phyloP scores from a whole-genome alignment of 2,329 filamentous ascomycete genomes.

The Boeremia lycopersici region DNA sequence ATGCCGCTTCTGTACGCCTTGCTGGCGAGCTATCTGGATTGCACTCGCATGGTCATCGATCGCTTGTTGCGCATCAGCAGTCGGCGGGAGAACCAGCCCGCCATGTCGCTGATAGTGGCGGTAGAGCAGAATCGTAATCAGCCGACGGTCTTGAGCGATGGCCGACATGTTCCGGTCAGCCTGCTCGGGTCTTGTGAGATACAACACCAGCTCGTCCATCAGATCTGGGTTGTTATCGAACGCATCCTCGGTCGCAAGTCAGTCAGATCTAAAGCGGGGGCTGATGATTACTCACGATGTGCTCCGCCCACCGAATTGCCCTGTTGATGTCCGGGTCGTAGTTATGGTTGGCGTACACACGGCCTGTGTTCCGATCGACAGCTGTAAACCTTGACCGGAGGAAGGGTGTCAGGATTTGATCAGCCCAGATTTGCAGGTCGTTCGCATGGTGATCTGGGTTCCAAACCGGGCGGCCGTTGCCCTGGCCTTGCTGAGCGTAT shows the following conservation, averaged over 20 bases:
- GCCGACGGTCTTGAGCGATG: not conserved
- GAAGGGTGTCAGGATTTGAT: not conserved
- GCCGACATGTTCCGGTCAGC: not conserved
- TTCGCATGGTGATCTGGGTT: not conserved
- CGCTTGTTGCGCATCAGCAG: not conserved
- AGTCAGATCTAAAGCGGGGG: not conserved
- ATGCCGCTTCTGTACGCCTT: not conserved
- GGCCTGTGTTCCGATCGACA: not conserved
- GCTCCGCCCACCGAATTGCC: not conserved
- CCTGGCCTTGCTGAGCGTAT: not conserved
- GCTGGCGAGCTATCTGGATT: not conserved
- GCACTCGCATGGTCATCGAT: not conserved
- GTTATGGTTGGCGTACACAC: not conserved
- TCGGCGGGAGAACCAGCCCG: not conserved
- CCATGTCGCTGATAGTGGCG: not conserved
- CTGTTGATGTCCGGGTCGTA: not conserved
- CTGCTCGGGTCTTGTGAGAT: not conserved
- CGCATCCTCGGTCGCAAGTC: not conserved
- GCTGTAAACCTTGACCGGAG: not conserved
- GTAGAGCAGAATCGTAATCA: not conserved
- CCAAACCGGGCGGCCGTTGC: not conserved
- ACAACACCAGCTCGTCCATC: not conserved
- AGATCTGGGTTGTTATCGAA: not conserved
- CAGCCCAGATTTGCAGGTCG: not conserved
- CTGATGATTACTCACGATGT: not conserved